phyloP scores from a whole-genome alignment of 345 rosid genomes.

The Sisymbrium irio region DNA sequence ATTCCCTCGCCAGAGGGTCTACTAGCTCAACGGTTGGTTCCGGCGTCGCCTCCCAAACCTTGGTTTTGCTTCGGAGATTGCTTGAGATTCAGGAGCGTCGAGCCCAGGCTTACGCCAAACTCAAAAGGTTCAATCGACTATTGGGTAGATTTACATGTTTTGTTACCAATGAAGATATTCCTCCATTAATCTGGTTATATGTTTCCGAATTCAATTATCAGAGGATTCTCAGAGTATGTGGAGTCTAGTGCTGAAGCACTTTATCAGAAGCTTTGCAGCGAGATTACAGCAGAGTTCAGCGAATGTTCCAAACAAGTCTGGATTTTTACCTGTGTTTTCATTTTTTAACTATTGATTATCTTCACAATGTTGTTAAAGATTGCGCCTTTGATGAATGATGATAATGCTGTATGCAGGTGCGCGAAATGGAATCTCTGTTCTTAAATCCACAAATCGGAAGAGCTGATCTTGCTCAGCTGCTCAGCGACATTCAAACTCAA shows the following conservation, averaged over 20 bases:
- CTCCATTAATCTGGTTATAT: not conserved
- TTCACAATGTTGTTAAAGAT: not conserved
- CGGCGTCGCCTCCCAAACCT: conserved; percentile 35
- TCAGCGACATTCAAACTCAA: conserved; percentile 73
- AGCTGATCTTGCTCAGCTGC: conserved; percentile 68
- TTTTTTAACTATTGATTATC: not conserved
- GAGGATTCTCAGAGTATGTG: conserved; percentile 79
- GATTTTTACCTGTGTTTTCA: not conserved
- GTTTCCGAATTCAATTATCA: conserved; percentile 24
- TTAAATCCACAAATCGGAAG: conserved; percentile 47
- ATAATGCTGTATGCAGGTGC: conserved; percentile 47
- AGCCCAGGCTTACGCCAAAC: conserved; percentile 81
- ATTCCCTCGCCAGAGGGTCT: conserved; percentile 37
- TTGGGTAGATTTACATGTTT: not conserved
- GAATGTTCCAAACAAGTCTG: conserved; percentile 87
- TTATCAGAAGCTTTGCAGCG: conserved; percentile 78
- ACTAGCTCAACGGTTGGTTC: not conserved
- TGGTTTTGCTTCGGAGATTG: conserved; percentile 58
- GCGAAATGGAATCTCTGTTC: conserved; percentile 68
- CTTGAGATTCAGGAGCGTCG: conserved; percentile 77
- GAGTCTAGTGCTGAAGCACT: conserved; percentile 67
- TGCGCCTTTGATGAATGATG: not conserved
- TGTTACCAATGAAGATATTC: not conserved
- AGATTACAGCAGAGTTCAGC: conserved; percentile 73
- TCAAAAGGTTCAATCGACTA: conserved; percentile 49